A percentile compares a stretch with the other conserved stretches of the same genome.
phyloP scores from a whole-genome alignment of 345 rosid genomes.

The Pelargonium nanum region DNA sequence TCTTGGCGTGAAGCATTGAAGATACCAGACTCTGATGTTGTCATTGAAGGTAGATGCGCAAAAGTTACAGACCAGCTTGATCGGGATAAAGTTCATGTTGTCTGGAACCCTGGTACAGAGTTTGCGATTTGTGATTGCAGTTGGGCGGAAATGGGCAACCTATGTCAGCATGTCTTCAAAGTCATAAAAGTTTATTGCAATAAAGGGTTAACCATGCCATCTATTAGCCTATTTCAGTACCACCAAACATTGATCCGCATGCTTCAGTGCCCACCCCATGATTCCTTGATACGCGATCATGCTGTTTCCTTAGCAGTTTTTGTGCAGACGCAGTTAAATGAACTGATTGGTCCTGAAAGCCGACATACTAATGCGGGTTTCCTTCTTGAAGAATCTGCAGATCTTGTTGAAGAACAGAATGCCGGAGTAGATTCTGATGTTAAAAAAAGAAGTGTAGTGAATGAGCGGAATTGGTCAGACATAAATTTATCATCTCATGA shows the following conservation, averaged over 20 bases:
- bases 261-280: conserved; percentile 47
- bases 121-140: conserved; percentile 64
- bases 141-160: conserved; percentile 77
- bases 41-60: conserved; percentile 41
- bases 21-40: conserved; percentile 61
- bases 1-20: conserved; percentile 67
- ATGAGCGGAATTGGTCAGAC: conserved; percentile 7
- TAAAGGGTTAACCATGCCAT: conserved; percentile 32
- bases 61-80: conserved; percentile 48
- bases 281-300: conserved; percentile 73
- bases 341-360: conserved; percentile 23
- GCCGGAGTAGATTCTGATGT: conserved; percentile 6
- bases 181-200: conserved; percentile 32
- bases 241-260: conserved; percentile 50
- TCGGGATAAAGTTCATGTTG: conserved; percentile 41
- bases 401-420: conserved; percentile 13
- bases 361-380: conserved; percentile 12
- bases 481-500: conserved; percentile 10
- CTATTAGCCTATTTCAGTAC: conserved; percentile 51
- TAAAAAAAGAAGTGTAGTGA: conserved; percentile 13
- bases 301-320: conserved; percentile 54
- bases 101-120: conserved; percentile 76
- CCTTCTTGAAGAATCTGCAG: conserved; percentile 14
- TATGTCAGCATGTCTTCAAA: conserved; percentile 74
- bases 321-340: conserved; percentile 49